Conservation (phyloP, 2,329 filamentous ascomycete species). For the Cadophora sp. region DNA sequence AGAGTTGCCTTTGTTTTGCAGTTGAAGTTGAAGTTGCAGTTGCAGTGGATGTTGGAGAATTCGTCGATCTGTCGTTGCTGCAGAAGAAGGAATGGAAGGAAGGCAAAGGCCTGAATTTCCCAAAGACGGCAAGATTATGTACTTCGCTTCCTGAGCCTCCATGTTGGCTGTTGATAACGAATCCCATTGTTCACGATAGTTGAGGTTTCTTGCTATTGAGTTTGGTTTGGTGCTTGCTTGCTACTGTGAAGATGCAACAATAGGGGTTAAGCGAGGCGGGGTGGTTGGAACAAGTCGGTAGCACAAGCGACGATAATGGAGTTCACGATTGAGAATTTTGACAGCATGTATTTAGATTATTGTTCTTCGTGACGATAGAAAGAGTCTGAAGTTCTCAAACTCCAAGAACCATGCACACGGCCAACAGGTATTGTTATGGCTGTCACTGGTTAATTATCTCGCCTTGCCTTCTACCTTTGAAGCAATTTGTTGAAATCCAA, state of each 20-base stretch:
- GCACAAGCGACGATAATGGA: background rate
- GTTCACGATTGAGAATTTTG: background rate
- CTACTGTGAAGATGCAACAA: slow-evolving; percentile 5
- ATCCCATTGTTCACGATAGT: background rate
- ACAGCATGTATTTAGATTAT: background rate
- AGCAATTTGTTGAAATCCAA: too few relatives aligned
- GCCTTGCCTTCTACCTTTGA: too few relatives aligned
- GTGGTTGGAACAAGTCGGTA: background rate
- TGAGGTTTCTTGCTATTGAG: background rate
- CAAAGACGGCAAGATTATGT: background rate
- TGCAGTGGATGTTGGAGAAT: background rate
- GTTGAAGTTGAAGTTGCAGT: background rate
- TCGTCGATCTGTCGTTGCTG: slow-evolving; percentile 12
- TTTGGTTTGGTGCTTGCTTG: background rate
- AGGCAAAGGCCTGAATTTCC: background rate
- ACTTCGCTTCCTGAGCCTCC: background rate
- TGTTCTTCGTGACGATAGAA: too few relatives aligned
- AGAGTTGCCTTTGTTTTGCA: background rate
- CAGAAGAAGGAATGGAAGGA: background rate
- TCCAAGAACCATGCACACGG: too few relatives aligned
- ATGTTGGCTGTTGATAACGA: background rate
- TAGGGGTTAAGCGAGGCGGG: slow-evolving; percentile 7
- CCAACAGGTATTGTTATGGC: too few relatives aligned
- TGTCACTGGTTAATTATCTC: too few relatives aligned
- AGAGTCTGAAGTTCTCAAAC: too few relatives aligned